These are phyloP conservation scores for Kwoniella sp. DNA, from an alignment of 768 basidiomycete species.

Conservation along the genomic window DNA sequence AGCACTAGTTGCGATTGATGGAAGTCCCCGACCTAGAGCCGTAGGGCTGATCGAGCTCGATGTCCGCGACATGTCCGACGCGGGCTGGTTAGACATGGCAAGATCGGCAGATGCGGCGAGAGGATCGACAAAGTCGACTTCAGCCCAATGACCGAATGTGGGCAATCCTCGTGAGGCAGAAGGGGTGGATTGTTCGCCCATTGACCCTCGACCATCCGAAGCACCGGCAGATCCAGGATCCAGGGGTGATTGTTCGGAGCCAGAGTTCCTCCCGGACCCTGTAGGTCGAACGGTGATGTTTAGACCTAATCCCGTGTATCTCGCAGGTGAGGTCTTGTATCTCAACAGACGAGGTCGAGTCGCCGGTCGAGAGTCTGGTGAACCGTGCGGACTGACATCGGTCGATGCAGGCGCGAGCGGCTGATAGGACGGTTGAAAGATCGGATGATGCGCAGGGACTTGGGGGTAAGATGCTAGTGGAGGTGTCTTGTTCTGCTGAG, in stretches of 20 bases:
- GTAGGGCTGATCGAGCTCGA: conserved; percentile 23
- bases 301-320: conserved; percentile 34
- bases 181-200: conserved; percentile 10
- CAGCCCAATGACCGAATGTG: conserved; percentile 31
- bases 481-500: conserved; percentile 2
- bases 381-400: conserved; percentile 28
- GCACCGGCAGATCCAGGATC: conserved; percentile 4
- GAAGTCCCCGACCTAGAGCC: not conserved
- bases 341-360: conserved; percentile 33
- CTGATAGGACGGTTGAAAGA: conserved; percentile 10
- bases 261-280: conserved; percentile 10
- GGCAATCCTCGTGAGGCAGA: not conserved
- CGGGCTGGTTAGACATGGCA: not conserved
- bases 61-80: conserved; percentile 3
- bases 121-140: conserved; percentile 33
- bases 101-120: conserved; percentile 16
- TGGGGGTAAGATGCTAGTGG: conserved; percentile 6
- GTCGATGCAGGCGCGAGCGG: conserved; percentile 2
- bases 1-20: not conserved
- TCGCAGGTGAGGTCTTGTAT: conserved; percentile 41
- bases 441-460: conserved; percentile 3
- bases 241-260: not conserved
- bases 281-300: conserved; percentile 34
- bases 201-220: conserved; percentile 7
- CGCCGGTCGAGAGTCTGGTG: conserved; percentile 11